Evolutionary conservation across 2,329 filamentous ascomycete species (phyloP).

Genomic region (Fulvia fulva): DNA sequence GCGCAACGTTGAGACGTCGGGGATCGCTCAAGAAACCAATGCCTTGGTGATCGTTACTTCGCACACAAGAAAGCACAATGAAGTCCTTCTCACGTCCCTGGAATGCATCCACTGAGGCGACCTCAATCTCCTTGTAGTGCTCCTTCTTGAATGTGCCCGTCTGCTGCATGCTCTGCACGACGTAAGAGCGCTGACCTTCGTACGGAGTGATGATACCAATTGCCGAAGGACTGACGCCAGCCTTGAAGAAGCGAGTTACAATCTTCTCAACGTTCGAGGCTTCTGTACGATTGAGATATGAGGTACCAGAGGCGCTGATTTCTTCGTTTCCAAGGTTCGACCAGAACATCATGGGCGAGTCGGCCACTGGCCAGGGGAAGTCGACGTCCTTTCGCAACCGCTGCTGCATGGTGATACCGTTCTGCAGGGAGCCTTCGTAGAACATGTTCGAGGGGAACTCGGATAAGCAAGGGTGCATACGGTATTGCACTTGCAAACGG

Average conservation of each 20-base stretch:
- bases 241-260: constrained; percentile 97
- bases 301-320: constrained; percentile 95
- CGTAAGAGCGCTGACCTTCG: constrained; percentile 95
- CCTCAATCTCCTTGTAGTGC: constrained; percentile 96
- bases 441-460: constrained; percentile 99
- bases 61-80: constrained; percentile 94
- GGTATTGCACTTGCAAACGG: constrained; percentile 93
- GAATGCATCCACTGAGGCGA: constrained; percentile 97
- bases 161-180: constrained; percentile 99
- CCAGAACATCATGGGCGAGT: constrained; percentile 99
- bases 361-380: constrained; percentile 92
- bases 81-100: constrained; percentile 99
- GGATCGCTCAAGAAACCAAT: constrained; percentile 98
- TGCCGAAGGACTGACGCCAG: constrained; percentile 85
- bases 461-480: constrained; percentile 97
- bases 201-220: constrained; percentile 99
- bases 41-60: constrained; percentile 97
- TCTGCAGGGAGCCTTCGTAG: constrained; percentile 94
- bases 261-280: constrained; percentile 98
- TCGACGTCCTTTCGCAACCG: constrained; percentile 89
- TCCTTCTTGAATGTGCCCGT: constrained; percentile 98
- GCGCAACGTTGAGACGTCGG: constrained; percentile 90
- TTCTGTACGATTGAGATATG: constrained; percentile 95
- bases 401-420: constrained; percentile 86
- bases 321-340: constrained; percentile 96